Percentiles rank a stretch among this genome's conserved stretches.
These are phyloP conservation scores for Gremmenia infestans DNA, from an alignment of 2,329 filamentous ascomycete genomes.

Conservation along the genomic window DNA sequence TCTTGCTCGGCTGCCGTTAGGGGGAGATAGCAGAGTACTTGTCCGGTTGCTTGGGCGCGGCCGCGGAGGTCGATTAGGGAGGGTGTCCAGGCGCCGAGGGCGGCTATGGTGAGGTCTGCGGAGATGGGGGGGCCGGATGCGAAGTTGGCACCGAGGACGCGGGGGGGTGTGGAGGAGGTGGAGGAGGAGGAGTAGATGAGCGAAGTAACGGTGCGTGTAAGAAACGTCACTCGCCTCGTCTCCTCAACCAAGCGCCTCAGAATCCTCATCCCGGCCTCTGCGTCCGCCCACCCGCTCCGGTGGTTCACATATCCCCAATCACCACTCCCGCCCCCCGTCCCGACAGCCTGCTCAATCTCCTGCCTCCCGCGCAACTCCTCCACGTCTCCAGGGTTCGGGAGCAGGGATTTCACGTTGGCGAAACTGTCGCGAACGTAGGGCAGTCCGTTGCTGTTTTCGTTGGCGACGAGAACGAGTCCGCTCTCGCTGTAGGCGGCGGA, in stretches of 20 bases:
- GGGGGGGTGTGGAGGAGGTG: constrained; percentile 23
- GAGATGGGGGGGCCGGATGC: constrained; percentile 43
- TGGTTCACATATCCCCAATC: constrained; percentile 69
- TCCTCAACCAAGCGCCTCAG: constrained; percentile 35
- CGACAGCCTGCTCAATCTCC: constrained; percentile 41
- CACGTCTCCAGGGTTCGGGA: constrained; percentile 28
- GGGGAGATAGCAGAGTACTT: constrained; percentile 72
- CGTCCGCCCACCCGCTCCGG: constrained; percentile 75
- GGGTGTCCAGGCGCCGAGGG: constrained; percentile 83
- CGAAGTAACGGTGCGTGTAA: constrained; percentile 38
- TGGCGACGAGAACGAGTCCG: constrained; percentile 61
- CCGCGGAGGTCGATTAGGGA: constrained; percentile 73
- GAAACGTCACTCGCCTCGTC: constrained; percentile 43
- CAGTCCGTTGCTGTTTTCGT: constrained; percentile 37
- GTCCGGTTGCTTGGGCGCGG: constrained; percentile 74
- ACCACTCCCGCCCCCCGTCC: constrained; percentile 49
- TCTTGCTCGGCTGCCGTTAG: constrained; percentile 68
- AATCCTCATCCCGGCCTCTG: constrained; percentile 64
- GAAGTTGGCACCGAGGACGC: constrained; percentile 54
- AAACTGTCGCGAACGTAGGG: constrained; percentile 55
- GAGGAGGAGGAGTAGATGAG: constrained; percentile 18
- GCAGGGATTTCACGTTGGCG: constrained; percentile 48
- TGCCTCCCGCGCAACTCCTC: constrained; percentile 39
- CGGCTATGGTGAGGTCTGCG: constrained; percentile 72
- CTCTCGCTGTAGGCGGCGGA: constrained; percentile 54